Conservation (phyloP, 2,329 filamentous ascomycete species). For the Passalora sequoiae region DNA sequence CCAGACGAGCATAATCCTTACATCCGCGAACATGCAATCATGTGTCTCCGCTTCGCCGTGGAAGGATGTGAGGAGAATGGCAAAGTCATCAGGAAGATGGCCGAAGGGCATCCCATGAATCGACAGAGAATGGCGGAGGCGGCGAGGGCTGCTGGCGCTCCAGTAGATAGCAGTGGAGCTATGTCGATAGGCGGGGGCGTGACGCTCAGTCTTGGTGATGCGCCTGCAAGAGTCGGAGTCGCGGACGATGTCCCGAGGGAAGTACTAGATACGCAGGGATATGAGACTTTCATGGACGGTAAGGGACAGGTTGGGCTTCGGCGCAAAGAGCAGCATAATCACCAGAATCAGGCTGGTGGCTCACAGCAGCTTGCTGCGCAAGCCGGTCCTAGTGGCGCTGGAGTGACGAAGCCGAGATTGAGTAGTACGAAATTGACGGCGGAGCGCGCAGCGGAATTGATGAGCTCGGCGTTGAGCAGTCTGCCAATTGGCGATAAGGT, state of each 20-base stretch:
- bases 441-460: conserved; percentile 43
- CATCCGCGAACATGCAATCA: conserved; percentile 83
- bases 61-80: conserved; percentile 69
- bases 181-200: conserved; percentile 20
- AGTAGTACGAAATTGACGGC: conserved; percentile 31
- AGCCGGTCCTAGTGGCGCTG: conserved; percentile 9
- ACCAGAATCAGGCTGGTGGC: conserved; percentile 19
- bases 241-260: conserved; percentile 39
- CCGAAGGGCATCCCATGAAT: conserved; percentile 8
- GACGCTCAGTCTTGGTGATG: conserved; percentile 9
- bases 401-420: conserved; percentile 18
- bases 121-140: conserved; percentile 1
- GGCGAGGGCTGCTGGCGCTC: too few species aligned
- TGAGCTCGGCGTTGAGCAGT: conserved; percentile 45
- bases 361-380: conserved; percentile 2
- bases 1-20: conserved; percentile 94
- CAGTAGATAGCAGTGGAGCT: conserved; percentile 5
- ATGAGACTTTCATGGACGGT: conserved; percentile 48
- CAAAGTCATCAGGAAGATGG: conserved; percentile 62
- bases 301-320: conserved; percentile 46
- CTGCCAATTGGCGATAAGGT: conserved; percentile 38
- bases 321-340: conserved; percentile 32
- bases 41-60: conserved; percentile 71
- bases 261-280: conserved; percentile 46
- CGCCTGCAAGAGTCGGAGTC: background rate